Evolutionary conservation across 768 basidiomycete species (phyloP), one percentile per base, ranked within the genome.

Genomic region (Mycena sanguinolenta): DNA sequence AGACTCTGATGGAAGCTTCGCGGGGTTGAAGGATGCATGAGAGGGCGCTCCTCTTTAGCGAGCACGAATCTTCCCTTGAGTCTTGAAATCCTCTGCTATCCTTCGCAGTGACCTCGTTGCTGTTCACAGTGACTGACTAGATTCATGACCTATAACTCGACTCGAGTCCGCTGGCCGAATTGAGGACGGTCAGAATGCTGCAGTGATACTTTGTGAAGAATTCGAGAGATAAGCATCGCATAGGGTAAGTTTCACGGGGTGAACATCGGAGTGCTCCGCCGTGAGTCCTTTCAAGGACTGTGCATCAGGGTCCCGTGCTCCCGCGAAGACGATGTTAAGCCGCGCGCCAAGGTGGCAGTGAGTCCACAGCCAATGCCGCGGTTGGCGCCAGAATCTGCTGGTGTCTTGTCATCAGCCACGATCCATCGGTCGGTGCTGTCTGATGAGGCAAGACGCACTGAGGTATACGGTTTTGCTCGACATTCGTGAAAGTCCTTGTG

Each of bases 331-430:
- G 14, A 49, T 55, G 28, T 55, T 34, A 28, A 28, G 54, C 13
- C 54, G 54, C 28, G 54, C 10, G 54, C 54, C 32, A 57, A 3
- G 16, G 32, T n/a, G 28, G 19, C 23, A 32, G 32, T 32, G 55
- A 57, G 17, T 6, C 55, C 32, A 38, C 36, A 57, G 12, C 55
- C 55, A 21, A 57, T 57, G 2, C 58, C 58, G 23, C 58, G 58
- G 58, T 58, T 58, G 23, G 30, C 32, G 17, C 53, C 53, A 34
- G 53, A 55, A 21, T 32, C 53, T 55, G 42, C 16, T 13, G 19
- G 14, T 2, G n/a, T n/a, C n/a, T n/a, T n/a, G n/a, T 44, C 6
- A 17, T 44, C 13, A 12, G 42, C 6, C 17, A 17, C 6, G 14
- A 16, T 44, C 42, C 14, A 17, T 13, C 17, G 17, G 42, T 44